Conservation (phyloP, 345 rosid genomes). For the Pistacia atlantica region DNA sequence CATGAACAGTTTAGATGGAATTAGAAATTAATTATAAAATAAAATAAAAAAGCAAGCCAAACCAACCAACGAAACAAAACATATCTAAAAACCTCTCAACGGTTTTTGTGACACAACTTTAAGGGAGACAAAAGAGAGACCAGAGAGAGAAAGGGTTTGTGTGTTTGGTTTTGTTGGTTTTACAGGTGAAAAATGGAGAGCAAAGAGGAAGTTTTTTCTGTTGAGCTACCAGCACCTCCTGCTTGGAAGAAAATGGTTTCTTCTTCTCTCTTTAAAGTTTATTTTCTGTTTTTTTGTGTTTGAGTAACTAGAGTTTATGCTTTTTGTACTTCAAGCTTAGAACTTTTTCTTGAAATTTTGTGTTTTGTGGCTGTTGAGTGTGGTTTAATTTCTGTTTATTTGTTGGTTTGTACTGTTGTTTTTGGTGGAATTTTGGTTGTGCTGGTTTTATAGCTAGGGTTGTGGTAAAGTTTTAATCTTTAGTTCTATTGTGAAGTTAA, state of each 20-base stretch:
- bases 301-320: neutral
- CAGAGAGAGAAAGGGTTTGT: neutral
- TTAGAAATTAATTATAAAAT: neutral
- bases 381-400: conserved; percentile 2
- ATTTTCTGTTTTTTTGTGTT: neutral
- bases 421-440: conserved; percentile 7
- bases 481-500: neutral
- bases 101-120: conserved; percentile 29
- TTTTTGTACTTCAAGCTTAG: neutral
- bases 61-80: conserved; percentile 23
- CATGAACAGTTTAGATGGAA: neutral
- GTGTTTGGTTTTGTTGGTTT: conserved; percentile 5
- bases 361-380: conserved; percentile 1
- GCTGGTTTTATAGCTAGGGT: conserved; percentile 15
- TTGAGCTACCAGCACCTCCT: conserved; percentile 81
- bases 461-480: conserved; percentile 11
- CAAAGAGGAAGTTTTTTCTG: conserved; percentile 54
- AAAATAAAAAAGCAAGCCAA: neutral
- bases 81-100: conserved; percentile 39
- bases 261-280: conserved; percentile 1
- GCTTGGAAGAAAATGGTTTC: conserved; percentile 82
- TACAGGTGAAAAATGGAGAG: conserved; percentile 44
- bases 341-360: neutral
- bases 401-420: neutral
- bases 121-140: neutral